Base-by-base conservation (phyloP, 169 alveolate genomes). In the Plasmodium fragile region DNA sequence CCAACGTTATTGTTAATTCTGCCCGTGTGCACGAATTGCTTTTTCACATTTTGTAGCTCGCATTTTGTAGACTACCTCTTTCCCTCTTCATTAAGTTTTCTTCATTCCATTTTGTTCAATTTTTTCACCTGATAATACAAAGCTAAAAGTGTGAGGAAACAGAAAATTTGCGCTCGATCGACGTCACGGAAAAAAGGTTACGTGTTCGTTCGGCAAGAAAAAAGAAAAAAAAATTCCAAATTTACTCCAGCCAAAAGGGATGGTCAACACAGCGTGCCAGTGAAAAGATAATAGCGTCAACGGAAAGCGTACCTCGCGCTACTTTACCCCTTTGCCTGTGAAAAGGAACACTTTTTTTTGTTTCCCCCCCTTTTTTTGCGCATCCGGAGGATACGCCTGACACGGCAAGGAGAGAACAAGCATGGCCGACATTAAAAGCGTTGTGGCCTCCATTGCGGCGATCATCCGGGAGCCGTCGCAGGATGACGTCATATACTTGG, bases 401-500 rank as follows among this genome's bases (percentile, higher is more conserved):
- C 59, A 65, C 39, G 18, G 30, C 34, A 13, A 22, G 34, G 72
- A 39, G 59, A n/a, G 7, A 7, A 69, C n/a, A 70, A 72, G 39
- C 25, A 84, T 84, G 93, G 70, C 85, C 39, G 93, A 84, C 75
- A 84, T 73, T 73, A 84, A 84, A 72, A 75, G 45, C 36, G 30
- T 84, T 30, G 65, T 84, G 78, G 59, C 93, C 25, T 75, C 65
- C 16, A 84, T 84, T 84, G 73, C 93, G 53, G 55, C 77, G 2
- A 84, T 25, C 45, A 18, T 84, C 75, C 65, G 80, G n/a, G 93
- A 72, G 13, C 93, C 93, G 49, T 73, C 93, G 49, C 73, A 73
- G 55, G 93, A 84, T 32, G 93, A 84, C 36, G 52, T 84, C 1
- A 84, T 84, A n/a, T 73, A 84, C 78, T 72, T 84, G 69, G 93